Evolutionary conservation across 768 basidiomycete genomes (phyloP), one percentile per base, ranked within the genome.

Genomic region (Xerocomellus intermedius): DNA sequence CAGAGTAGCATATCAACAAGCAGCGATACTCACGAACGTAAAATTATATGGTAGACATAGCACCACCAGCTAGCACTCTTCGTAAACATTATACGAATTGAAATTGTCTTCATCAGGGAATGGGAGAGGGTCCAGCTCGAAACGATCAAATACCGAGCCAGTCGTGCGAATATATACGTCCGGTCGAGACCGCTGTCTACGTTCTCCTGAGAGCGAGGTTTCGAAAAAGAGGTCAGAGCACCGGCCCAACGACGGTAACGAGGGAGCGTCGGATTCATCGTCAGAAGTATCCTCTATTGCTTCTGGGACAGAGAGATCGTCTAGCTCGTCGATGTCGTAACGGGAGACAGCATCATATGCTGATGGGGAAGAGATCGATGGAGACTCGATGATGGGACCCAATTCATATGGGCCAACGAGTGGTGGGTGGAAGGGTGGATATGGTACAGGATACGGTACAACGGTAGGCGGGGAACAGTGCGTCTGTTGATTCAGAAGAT

Each of bases 231-330:
- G 69, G 45, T 83, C 80, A 17, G 83, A 79, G 39, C 87, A 87
- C 59, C 77, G 77, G 61, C 79, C 77, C 44, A 82, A 61, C 39
- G 81, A 85, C 45, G 85, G 87, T 8, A 87, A 85, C 10, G 81
- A 79, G 10, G 77, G 81, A 5, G 80, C 74, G 62, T 91, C 89
- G 16, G 89, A 89, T 75, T 91, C 90, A 74, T 91, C 89, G 73
- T 91, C 90, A 42, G 89, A 91, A 36, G 80, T 82, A 71, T 91
- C 89, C 69, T 91, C 89, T 78, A 91, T 87, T 39, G 87, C 84
- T 65, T 91, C 89, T 42, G 87, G 89, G 41, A 90, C 82, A 28
- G 86, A 75, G 32, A 84, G 77, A 64, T 86, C 86, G 63, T 87
- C 87, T 59, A 81, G 64, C 72, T 87, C 84, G 72, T 86, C 82